Percentiles rank a stretch among this genome's conserved stretches.
Evolutionary conservation across 176 grass and related monocot genomes (phyloP).

Genomic region (Aegilops umbellulata): DNA sequence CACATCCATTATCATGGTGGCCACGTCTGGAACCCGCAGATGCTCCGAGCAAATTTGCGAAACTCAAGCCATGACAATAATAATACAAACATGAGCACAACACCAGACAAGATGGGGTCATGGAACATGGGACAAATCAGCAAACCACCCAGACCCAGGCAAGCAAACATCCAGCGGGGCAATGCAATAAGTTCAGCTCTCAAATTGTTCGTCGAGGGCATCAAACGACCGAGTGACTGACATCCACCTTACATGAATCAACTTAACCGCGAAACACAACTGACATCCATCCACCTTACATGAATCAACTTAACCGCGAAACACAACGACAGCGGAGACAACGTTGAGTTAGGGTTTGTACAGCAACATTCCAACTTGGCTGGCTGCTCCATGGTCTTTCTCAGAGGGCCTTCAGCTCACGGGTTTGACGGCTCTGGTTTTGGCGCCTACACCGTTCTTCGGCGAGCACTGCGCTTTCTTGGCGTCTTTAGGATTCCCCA

Average conservation of each 20-base stretch:
- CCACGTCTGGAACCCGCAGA: not conserved
- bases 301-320: constrained; percentile 6
- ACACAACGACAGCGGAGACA: constrained; percentile 22
- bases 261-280: constrained; percentile 20
- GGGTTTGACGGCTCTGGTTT: constrained; percentile 52
- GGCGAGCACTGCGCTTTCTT: constrained; percentile 48
- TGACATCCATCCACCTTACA: not conserved
- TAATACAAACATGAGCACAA: not conserved
- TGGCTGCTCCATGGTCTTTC: constrained; percentile 9
- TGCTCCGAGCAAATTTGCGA: not conserved
- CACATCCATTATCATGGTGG: not conserved
- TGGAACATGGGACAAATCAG: too few relatives aligned
- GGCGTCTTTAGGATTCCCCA: constrained; percentile 56
- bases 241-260: not conserved
- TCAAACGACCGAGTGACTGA: not conserved
- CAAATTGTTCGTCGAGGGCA: constrained; percentile 1
- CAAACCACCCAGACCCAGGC: too few relatives aligned
- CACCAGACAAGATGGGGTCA: not conserved
- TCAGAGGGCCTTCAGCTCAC: constrained; percentile 37
- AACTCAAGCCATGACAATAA: not conserved
- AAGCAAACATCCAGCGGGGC: not conserved
- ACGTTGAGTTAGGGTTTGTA: constrained; percentile 60
- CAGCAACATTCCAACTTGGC: constrained; percentile 22
- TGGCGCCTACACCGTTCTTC: constrained; percentile 36
- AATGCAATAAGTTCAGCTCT: not conserved